Evolutionary conservation across 2,329 filamentous ascomycete species (phyloP).

Genomic region (Trichoderma koningii): DNA sequence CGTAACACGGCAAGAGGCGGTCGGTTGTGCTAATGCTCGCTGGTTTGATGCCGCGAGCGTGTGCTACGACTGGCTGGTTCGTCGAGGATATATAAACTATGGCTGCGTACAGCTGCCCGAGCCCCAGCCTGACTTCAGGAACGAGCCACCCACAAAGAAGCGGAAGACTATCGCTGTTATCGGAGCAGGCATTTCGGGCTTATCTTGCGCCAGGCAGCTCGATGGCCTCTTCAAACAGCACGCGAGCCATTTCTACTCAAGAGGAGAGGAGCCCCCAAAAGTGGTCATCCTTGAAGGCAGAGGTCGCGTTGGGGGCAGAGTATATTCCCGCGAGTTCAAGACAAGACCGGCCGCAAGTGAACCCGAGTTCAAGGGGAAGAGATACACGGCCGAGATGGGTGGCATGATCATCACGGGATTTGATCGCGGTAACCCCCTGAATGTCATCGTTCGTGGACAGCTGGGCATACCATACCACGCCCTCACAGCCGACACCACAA

Average conservation of each 20-base stretch:
- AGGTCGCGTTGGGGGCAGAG: slow-evolving; percentile 82
- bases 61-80: slow-evolving; percentile 88
- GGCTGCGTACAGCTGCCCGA: slow-evolving; percentile 73
- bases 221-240: slow-evolving; percentile 85
- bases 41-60: slow-evolving; percentile 89
- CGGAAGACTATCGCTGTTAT: slow-evolving; percentile 81
- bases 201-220: slow-evolving; percentile 89
- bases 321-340: slow-evolving; percentile 77
- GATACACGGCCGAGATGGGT: slow-evolving; percentile 90
- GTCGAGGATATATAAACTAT: slow-evolving; percentile 94
- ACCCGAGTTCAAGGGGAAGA: slow-evolving; percentile 56
- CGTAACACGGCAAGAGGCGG: slow-evolving; percentile 80
- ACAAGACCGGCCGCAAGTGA: slow-evolving; percentile 57
- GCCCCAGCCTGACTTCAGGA: slow-evolving; percentile 47
- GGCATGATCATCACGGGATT: slow-evolving; percentile 98
- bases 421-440: slow-evolving; percentile 90
- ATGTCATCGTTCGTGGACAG: slow-evolving; percentile 87
- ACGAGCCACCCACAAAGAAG: slow-evolving; percentile 44
- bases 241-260: slow-evolving; percentile 63
- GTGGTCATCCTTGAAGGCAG: slow-evolving; percentile 86
- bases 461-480: slow-evolving; percentile 83
- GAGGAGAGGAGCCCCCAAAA: slow-evolving; percentile 68
- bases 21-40: slow-evolving; percentile 83
- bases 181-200: slow-evolving; percentile 89
- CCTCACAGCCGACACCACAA: slow-evolving; percentile 75